Evolutionary conservation across 345 rosid species (phyloP), one percentile per base, ranked within the genome.

Genomic region (Garcia nutans): DNA sequence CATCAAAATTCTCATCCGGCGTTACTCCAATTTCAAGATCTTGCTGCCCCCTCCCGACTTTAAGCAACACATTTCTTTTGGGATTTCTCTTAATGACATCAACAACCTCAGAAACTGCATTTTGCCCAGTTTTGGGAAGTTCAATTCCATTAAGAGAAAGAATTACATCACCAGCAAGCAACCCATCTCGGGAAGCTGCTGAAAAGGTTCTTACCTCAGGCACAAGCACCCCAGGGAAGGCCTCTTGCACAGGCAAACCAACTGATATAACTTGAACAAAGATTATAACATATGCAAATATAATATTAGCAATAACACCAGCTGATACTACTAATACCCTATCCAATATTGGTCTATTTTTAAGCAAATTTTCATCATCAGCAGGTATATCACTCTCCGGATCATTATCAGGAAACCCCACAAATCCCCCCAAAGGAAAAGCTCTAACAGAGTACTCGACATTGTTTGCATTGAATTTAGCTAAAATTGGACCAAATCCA

Each of bases 401-500:
- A 79, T 96, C 99, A 77, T 95, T 95, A 80, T 96, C 98, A 73
- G 99, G 99, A 80, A 93, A 93, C 71, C 96, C 99, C 54, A 93
- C 97, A 78, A 93, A 96, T 19, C 99, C 98, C 77, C 99, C 97
- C 47, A 96, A 44, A 52, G 99, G 99, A 79, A 96, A 88, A 69
- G 97, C 97, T 78, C 96, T 88, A 79, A 93, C 60, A 13, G 97
- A 96, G 64, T 91, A 96, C 79, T 96, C 98, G 1, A 96, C 98
- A 57, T 91, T 93, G 17, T 88, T 91, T 55, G 88, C 86, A 77
- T 88, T 90, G 77, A 96, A 91, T 64, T 93, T 96, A 65, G 98
- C 98, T 70, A 96, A 80, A 77, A 91, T 81, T 15, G 98, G 98
- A 87, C 99, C 98, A 77, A 96, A 95, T 77, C 97, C 99, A 74